These are phyloP conservation scores for Phalaenopsis hybrid DNA, from an alignment of 116 monocot species.

Conservation along the genomic window DNA sequence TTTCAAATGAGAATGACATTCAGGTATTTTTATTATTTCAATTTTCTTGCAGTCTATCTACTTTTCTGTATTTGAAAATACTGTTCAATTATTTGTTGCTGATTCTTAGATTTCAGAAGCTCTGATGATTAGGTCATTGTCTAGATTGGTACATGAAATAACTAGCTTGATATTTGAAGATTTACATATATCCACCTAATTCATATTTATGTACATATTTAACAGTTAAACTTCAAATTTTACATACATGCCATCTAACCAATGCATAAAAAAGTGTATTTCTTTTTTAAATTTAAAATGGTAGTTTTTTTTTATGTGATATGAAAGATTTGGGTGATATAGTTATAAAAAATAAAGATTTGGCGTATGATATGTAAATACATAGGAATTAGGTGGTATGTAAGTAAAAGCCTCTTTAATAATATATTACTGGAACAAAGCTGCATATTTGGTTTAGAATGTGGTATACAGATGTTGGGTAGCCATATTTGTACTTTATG, in stretches of 20 bases:
- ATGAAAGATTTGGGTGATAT: too few relatives aligned
- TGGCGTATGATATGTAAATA: too few relatives aligned
- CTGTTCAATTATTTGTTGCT: not conserved
- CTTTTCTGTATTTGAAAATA: not conserved
- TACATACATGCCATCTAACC: too few relatives aligned
- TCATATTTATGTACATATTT: too few relatives aligned
- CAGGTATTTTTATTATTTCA: constrained; percentile 40
- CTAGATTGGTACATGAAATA: not conserved
- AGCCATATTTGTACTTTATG: not conserved
- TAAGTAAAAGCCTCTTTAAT: too few relatives aligned
- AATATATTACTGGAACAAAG: not conserved
- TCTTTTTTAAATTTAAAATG: too few relatives aligned
- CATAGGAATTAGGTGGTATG: too few relatives aligned
- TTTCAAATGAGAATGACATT: constrained; percentile 92
- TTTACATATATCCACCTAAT: too few relatives aligned
- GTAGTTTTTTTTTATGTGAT: too few relatives aligned
- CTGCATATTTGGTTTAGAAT: not conserved
- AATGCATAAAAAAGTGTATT: too few relatives aligned
- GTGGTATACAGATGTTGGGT: not conserved
- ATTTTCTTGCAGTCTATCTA: not conserved
- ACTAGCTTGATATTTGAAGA: not conserved
- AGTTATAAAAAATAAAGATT: too few relatives aligned
- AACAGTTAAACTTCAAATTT: too few relatives aligned
- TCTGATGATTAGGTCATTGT: not conserved
- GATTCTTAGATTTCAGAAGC: not conserved